Evolutionary conservation across 2,329 filamentous ascomycete genomes (phyloP), one percentile per base, ranked within the genome.

Genomic region (Microdochium trichocladiopsis): DNA sequence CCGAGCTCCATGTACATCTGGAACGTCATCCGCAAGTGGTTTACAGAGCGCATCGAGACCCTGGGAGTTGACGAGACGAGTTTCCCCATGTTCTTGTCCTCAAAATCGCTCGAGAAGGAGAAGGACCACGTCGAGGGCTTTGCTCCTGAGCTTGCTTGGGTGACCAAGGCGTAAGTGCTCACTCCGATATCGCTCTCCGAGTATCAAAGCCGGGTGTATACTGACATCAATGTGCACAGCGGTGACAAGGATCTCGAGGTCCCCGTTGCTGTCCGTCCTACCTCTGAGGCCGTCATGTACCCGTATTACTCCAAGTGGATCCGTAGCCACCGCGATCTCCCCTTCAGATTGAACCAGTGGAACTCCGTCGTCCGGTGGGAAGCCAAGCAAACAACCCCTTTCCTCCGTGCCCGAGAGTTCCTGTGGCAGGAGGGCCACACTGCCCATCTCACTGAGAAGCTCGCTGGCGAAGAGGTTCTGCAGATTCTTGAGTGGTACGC

Each of bases 71-170:
- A 94, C 70, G 95, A 99, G 76, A 88, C 90, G 67, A 96, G 90
- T 70, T 99, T 99, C 72, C 94, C 94, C 55, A 87, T 99, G 70
- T 99, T 96, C 73, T 83, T 99, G 58, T 95, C 90, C 18, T 79
- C 89, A 65, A 95, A 95, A 72, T 95, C 95, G 41, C 75, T 99
- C 58, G 80, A 83, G 67, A 82, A 82, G 68, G 92, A 96, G 72
- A 96, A 96, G 80, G 89, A 94, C 64, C 94, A 99, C 70, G 88
- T 99, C 56, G 93, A 99, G 71, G 94, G 94, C n/a, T 99, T 99
- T 69, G 94, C 94, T 50, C 92, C 94, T 31, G 89, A 94, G 70
- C 80, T 94, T 59, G 89, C 89, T 52, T 94, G 89, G 89, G 89
- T 94, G 25, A 94, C 89, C 50, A 89, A 90, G 70, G 88, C 86